Evolutionary conservation across 331 rosid genomes (phyloP), one percentile per base, ranked within the genome.

Genomic region (Dryas integrifolia): DNA sequence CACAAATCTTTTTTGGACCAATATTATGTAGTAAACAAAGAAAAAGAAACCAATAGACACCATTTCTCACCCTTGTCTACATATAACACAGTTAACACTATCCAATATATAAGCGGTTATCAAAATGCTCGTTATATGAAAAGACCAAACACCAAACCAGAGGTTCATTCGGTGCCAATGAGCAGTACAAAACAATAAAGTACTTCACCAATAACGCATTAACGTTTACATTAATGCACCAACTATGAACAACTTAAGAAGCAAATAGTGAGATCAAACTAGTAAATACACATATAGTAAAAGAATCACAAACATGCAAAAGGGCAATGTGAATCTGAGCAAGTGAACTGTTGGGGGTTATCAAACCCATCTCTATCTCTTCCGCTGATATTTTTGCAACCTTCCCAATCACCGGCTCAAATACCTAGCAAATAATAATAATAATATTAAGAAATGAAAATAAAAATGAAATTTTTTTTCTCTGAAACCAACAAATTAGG

Each of bases 241-340:
- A n/a, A 11, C 65, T 5, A 57, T 14, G 40, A 58, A 9, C 38
- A 45, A 43, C 11, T 14, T 10, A 2, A 64, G 1, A 30, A 9
- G 3, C 24, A 71, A 46, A 59, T 35, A 46, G 13, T 24, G 5
- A 59, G 35, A 58, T 1, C 47, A 75, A 52, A 15, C 16, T 30
- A 8, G 60, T 13, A 47, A 72, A 13, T 45, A 13, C 14, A 35
- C 8, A 46, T 10, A 61, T 2, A 39, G 10, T 40, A 4, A 72
- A 57, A 9, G 9, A 53, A 74, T 7, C 40, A 3, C 4, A 9
- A 76, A 93, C 98, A 96, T 93, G 88, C 76, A 91, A 72, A 77
- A 91, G 80, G 2, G 77, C 49, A 79, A 91, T 81, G 79, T 93
- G 98, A 77, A 93, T 96, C 75, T 78, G 77, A 70, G 95, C 86